phyloP scores from a whole-genome alignment of 1,284 basidiomycete species.

The Melampsora americana region DNA sequence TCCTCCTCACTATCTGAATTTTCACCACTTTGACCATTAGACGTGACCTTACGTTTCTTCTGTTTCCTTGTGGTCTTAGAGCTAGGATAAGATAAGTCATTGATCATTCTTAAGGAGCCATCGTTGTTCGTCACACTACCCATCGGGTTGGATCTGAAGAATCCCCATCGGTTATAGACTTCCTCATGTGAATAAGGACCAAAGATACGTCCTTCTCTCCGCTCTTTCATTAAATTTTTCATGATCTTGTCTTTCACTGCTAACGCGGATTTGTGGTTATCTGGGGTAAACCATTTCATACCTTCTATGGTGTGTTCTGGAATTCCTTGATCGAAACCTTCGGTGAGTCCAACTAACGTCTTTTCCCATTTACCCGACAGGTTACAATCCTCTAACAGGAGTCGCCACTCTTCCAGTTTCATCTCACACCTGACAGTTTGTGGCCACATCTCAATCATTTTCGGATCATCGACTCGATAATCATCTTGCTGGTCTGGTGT shows the following conservation, averaged over 20 bases:
- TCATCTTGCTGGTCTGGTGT: no score
- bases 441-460: neutral
- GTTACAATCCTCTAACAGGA: neutral
- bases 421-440: neutral
- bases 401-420: neutral
- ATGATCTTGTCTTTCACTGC: no score
- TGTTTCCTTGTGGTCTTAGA: no score
- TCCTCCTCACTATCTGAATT: neutral
- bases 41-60: no score
- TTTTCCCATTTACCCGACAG: neutral
- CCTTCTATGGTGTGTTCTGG: neutral
- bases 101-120: neutral
- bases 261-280: no score
- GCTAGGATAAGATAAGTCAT: neutral
- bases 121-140: no score
- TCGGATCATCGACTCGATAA: neutral
- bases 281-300: no score
- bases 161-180: no score
- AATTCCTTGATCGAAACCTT: constrained; percentile 10
- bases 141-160: no score
- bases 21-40: neutral
- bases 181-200: no score
- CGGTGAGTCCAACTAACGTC: neutral
- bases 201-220: neutral
- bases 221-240: no score